Conservation (phyloP, 73 alveolate genomes). For the Tetrahymena elliotti region DNA sequence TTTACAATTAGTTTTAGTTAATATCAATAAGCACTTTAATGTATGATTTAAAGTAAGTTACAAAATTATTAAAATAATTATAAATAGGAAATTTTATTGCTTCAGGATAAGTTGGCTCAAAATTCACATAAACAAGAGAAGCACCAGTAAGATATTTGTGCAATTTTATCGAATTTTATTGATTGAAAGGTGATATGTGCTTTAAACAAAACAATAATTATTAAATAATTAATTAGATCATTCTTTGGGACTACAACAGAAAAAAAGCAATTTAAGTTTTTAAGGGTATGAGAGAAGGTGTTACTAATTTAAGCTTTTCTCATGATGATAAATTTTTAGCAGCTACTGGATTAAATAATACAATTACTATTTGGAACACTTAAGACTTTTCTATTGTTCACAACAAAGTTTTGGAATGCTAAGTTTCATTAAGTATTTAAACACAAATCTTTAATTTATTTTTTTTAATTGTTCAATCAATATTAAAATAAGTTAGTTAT, state of each 20-base stretch:
- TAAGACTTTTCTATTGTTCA: slow-evolving; percentile 68
- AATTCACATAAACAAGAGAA: slow-evolving; percentile 61
- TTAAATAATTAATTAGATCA: neutral
- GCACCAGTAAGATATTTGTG: slow-evolving; percentile 55
- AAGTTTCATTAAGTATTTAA: slow-evolving; percentile 10
- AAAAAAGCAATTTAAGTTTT: slow-evolving; percentile 64
- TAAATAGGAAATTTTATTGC: slow-evolving; percentile 53
- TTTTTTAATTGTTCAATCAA: too few relatives aligned
- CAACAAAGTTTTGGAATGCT: slow-evolving; percentile 59
- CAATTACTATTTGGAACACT: slow-evolving; percentile 70
- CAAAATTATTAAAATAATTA: neutral
- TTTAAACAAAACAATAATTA: neutral
- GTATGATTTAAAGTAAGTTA: neutral
- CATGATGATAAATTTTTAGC: slow-evolving; percentile 71
- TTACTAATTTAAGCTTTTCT: slow-evolving; percentile 55
- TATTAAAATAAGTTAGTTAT: too few relatives aligned
- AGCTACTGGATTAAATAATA: slow-evolving; percentile 63
- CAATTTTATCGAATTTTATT: neutral
- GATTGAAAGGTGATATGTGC: neutral
- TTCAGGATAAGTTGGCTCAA: slow-evolving; percentile 66
- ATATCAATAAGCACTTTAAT: too few relatives aligned
- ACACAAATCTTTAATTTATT: too few relatives aligned
- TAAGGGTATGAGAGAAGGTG: slow-evolving; percentile 65
- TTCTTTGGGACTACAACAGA: slow-evolving; percentile 62
- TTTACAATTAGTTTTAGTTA: neutral